These are phyloP conservation scores for Brassica hybrid DNA, from an alignment of 441 rosid genomes.

Conservation along the genomic window DNA sequence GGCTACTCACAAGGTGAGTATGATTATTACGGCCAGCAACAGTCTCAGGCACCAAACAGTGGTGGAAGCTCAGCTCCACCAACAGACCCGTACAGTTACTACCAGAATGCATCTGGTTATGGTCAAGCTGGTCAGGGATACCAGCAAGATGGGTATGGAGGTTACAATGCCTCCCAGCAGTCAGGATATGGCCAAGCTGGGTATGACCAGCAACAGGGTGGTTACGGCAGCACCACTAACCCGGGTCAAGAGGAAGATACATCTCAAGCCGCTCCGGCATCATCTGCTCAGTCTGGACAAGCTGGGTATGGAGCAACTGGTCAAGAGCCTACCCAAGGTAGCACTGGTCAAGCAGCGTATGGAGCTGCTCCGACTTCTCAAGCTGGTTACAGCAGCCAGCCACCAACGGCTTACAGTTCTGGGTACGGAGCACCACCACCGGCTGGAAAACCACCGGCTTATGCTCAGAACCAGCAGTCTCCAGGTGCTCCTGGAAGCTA, in stretches of 20 bases:
- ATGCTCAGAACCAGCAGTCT: conserved; percentile 87
- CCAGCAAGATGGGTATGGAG: conserved; percentile 84
- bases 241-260: conserved; percentile 83
- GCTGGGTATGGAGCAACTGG: conserved; percentile 57
- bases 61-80: conserved; percentile 74
- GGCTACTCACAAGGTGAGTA: conserved; percentile 84
- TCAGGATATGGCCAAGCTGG: conserved; percentile 83
- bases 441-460: conserved; percentile 57
- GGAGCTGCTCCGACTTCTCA: conserved; percentile 83
- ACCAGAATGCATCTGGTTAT: conserved; percentile 80
- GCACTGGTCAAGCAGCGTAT: conserved; percentile 61
- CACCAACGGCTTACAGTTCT: conserved; percentile 65
- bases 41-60: conserved; percentile 65
- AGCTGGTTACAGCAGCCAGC: conserved; percentile 68
- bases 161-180: conserved; percentile 65
- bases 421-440: conserved; percentile 81
- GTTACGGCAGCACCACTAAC: conserved; percentile 62
- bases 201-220: conserved; percentile 84
- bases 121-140: conserved; percentile 82
- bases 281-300: conserved; percentile 67
- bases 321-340: conserved; percentile 75
- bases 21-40: conserved; percentile 88
- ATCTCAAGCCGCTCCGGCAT: conserved; percentile 57
- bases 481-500: conserved; percentile 81
- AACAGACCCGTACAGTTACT: conserved; percentile 68